Conservation (phyloP, 495 filamentous ascomycete species). For the Aspergillus coremiiformis region DNA sequence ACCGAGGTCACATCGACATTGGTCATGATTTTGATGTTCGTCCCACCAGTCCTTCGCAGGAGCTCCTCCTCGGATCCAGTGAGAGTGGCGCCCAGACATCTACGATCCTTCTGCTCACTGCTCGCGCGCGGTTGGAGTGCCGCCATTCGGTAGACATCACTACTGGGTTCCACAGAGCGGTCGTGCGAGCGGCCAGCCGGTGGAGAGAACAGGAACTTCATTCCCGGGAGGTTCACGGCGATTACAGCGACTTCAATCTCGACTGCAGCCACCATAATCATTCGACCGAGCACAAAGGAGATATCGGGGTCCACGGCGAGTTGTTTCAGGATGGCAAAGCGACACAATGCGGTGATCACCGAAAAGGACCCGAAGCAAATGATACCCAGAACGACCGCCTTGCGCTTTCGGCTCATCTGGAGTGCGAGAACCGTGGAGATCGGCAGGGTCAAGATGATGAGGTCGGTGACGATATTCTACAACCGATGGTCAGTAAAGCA, state of each 20-base stretch:
- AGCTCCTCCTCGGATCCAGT: no score
- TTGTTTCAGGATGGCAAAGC: constrained; percentile 17
- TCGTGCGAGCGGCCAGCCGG: background rate
- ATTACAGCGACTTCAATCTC: constrained; percentile 25
- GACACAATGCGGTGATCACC: constrained; percentile 3
- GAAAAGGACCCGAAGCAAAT: constrained; percentile 3
- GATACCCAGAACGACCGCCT: background rate
- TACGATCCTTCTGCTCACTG: no score
- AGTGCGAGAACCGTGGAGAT: constrained; percentile 1
- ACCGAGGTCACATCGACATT: no score
- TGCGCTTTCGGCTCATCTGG: background rate
- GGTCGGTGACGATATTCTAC: constrained; percentile 4
- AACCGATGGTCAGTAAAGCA: background rate
- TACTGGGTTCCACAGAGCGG: background rate
- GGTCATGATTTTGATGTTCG: no score
- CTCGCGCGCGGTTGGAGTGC: no score
- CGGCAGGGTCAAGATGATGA: constrained; percentile 3
- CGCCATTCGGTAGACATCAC: no score
- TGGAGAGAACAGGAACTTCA: constrained; percentile 15
- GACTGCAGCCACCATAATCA: constrained; percentile 24
- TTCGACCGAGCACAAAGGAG: constrained; percentile 23
- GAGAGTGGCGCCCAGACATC: no score
- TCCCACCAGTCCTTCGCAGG: no score
- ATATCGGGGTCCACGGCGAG: constrained; percentile 16
- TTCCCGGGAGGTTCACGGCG: constrained; percentile 23